Base-by-base conservation (phyloP, 1,284 basidiomycete genomes). In the Ustilago crameri region DNA sequence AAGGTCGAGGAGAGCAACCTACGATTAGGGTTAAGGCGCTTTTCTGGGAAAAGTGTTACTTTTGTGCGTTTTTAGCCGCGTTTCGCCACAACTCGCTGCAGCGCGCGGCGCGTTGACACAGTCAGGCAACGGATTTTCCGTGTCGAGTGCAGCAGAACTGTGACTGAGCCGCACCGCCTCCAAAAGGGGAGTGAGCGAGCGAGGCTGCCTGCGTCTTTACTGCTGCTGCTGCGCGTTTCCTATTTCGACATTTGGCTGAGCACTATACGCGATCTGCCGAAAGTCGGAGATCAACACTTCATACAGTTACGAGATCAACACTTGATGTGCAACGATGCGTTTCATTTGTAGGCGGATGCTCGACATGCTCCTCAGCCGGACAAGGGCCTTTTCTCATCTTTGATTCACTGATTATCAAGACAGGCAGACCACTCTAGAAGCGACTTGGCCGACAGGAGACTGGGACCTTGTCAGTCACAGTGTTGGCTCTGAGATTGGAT, bases 1-100 rank as follows among this genome's bases (percentile, higher is more conserved):
- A 51, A 20, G 56, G 40, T 37, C 30, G 26, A n/a, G 54, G 42
- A 9, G 34, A 23, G 10, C 20, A n/a, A 30, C 23, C 7, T 42
- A 5, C 18, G 49, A 60, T 41, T 18, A 35, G 56, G 5, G 2
- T 5, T 41, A 51, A 50, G 35, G 51, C 37, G 48, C 38, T 35
- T 41, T 47, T 46, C 26, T 5, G 32, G 23, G 23, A 43, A 62
- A 58, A 68, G 65, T 68, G 65, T 68, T 62, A 62, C 65, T 68
- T 62, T 64, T 23, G 32, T 20, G 24, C 32, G 10, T 18, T 5
- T 24, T 24, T 34, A 14, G 40, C 35, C 55, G 52, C 52, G 47
- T 66, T 56, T 65, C 62, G 62, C 62, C 62, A 65, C 62, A n/a
- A n/a, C n/a, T n/a, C 49, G 23, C 8, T 18, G 35, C 37, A 34